A percentile compares a stretch with the other conserved stretches of the same genome.
phyloP scores from a whole-genome alignment of 108 stramenopile genomes.

The Pseudonitzschia multiseries region DNA sequence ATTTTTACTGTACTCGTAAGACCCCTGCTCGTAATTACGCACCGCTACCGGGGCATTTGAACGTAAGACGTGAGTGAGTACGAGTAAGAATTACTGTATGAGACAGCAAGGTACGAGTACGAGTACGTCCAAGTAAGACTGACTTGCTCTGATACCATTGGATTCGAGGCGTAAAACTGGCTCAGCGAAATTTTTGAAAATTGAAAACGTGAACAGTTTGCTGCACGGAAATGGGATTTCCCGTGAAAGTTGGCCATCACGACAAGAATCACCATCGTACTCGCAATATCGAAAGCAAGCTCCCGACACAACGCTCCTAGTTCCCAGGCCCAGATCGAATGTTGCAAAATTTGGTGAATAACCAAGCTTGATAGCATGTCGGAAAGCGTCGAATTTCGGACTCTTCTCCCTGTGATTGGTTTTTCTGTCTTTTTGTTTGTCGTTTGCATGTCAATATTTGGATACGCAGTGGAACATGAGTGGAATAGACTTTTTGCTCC shows the following conservation, averaged over 20 bases:
- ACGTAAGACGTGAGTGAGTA: too few species aligned
- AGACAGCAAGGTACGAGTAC: too few species aligned
- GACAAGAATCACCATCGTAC: neutral
- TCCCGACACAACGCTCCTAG: neutral
- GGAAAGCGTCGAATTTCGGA: neutral
- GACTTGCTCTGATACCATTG: too few species aligned
- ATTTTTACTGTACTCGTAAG: too few species aligned
- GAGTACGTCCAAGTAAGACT: too few species aligned
- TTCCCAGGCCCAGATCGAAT: neutral
- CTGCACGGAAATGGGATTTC: neutral
- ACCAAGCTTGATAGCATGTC: neutral
- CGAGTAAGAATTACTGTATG: too few species aligned
- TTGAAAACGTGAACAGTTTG: neutral
- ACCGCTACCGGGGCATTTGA: too few species aligned
- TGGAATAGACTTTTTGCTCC: conserved; percentile 22
- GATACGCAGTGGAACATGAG: conserved; percentile 19
- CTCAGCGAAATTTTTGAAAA: too few species aligned
- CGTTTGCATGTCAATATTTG: conserved; percentile 20
- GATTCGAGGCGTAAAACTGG: too few species aligned
- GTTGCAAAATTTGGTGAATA: neutral
- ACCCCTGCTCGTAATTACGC: too few species aligned
- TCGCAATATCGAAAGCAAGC: neutral
- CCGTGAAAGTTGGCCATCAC: neutral
- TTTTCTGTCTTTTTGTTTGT: neutral
- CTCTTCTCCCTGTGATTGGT: neutral